These are phyloP conservation scores for Roridomyces roridus DNA, from an alignment of 768 basidiomycete species.

Conservation along the genomic window DNA sequence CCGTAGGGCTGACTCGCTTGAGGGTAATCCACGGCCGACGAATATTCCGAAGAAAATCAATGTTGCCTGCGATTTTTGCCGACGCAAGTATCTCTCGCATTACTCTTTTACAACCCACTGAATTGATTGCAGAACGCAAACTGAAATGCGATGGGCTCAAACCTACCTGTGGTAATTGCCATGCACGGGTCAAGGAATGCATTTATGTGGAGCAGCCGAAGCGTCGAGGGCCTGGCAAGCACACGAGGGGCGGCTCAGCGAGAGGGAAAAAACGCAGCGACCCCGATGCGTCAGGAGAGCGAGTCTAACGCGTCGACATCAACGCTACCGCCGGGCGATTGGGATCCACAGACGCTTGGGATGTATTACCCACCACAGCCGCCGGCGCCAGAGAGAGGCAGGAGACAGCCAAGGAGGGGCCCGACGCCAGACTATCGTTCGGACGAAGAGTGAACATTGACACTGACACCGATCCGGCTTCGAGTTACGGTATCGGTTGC, in stretches of 20 bases:
- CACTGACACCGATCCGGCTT: conserved; percentile 13
- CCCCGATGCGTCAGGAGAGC: conserved; percentile 14
- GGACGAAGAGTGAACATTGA: not conserved
- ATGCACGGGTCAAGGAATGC: conserved; percentile 56
- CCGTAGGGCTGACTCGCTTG: conserved; percentile 27
- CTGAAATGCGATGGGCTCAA: conserved; percentile 73
- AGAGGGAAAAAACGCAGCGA: conserved; percentile 47
- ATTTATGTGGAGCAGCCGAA: conserved; percentile 55
- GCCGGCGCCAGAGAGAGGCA: conserved; percentile 15
- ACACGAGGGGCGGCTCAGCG: conserved; percentile 66
- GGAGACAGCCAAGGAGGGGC: not conserved
- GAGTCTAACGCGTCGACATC: conserved; percentile 18
- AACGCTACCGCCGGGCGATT: conserved; percentile 19
- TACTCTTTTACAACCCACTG: not conserved
- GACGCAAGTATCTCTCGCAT: conserved; percentile 59
- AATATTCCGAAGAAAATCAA: conserved; percentile 53
- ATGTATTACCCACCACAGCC: conserved; percentile 11
- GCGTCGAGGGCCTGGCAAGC: conserved; percentile 80
- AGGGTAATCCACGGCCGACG: conserved; percentile 32
- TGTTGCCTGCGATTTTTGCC: conserved; percentile 81
- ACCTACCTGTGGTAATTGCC: conserved; percentile 71
- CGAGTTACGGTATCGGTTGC: conserved; percentile 60
- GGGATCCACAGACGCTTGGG: conserved; percentile 26
- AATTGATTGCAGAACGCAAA: conserved; percentile 61
- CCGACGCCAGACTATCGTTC: conserved; percentile 5